Percentiles rank a stretch among this genome's conserved stretches.
These are phyloP conservation scores for Fraxinus pennsylvanica DNA, from an alignment of 257 asterid genomes.

Conservation along the genomic window DNA sequence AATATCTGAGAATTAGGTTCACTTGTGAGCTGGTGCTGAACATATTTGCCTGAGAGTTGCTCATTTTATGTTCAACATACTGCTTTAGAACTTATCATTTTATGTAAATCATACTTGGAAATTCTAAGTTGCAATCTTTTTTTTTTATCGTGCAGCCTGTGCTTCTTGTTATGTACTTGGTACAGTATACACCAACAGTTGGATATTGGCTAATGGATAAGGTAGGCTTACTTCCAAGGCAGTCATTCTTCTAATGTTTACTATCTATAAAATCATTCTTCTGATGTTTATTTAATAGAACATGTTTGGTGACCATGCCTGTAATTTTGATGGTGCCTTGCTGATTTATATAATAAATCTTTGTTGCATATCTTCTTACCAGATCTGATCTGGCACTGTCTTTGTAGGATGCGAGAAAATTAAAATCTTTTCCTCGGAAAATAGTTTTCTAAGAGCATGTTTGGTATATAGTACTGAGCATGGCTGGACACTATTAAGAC, in stretches of 20 bases:
- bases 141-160: constrained; percentile 74
- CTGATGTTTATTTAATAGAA: neutral
- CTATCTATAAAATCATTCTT: neutral
- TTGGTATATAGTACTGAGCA: neutral
- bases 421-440: neutral
- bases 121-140: constrained; percentile 3
- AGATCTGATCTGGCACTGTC: neutral
- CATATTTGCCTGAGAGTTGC: constrained; percentile 8
- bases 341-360: neutral
- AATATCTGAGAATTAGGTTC: neutral
- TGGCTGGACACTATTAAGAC: neutral
- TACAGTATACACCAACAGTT: constrained; percentile 76
- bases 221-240: constrained; percentile 41
- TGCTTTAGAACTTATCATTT: neutral
- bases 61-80: neutral
- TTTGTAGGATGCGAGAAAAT: neutral
- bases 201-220: constrained; percentile 99
- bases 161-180: constrained; percentile 88
- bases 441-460: neutral
- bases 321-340: neutral
- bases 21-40: neutral
- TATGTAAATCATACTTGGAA: constrained; percentile 10
- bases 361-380: neutral
- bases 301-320: constrained; percentile 11
- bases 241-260: neutral